phyloP scores from a whole-genome alignment of 495 filamentous ascomycete species.

The Arthonia radiata region DNA sequence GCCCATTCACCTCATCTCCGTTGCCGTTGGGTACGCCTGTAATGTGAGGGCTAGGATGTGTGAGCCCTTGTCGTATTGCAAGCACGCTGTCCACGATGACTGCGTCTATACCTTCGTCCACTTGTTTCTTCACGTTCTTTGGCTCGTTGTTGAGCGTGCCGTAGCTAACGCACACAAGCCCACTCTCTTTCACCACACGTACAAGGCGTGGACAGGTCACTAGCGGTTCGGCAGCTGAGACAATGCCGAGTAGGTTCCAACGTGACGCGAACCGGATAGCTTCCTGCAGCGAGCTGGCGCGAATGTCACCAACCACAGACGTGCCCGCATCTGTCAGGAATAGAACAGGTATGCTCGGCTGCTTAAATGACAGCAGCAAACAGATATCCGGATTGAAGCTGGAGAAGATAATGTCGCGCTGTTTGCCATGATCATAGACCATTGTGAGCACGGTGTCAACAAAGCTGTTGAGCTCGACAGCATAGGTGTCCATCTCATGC shows the following conservation, averaged over 20 bases:
- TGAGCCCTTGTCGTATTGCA: too few species aligned
- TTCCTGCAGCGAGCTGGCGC: slow-evolving; percentile 84
- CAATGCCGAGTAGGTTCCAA: slow-evolving; percentile 88
- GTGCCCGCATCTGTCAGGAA: slow-evolving; percentile 81
- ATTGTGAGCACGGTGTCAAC: slow-evolving; percentile 77
- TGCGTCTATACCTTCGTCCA: slow-evolving; percentile 84
- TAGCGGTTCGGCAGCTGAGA: slow-evolving; percentile 59
- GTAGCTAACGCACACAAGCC: slow-evolving; percentile 90
- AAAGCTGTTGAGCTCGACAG: slow-evolving; percentile 89
- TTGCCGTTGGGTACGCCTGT: too few species aligned
- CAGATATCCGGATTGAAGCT: slow-evolving; percentile 76
- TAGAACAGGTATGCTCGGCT: slow-evolving; percentile 92
- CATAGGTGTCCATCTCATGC: slow-evolving; percentile 93
- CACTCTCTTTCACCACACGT: slow-evolving; percentile 82
- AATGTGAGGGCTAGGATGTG: too few species aligned
- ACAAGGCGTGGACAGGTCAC: slow-evolving; percentile 77
- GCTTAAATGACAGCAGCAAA: slow-evolving; percentile 92
- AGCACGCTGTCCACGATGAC: slow-evolving; percentile 90
- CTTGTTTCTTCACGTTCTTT: slow-evolving; percentile 68
- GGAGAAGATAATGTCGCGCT: slow-evolving; percentile 74
- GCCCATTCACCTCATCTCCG: too few species aligned
- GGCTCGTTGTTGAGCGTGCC: slow-evolving; percentile 71
- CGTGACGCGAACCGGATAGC: slow-evolving; percentile 78
- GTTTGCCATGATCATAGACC: slow-evolving; percentile 51
- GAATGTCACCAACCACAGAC: slow-evolving; percentile 53